A percentile compares a stretch with the other conserved stretches of the same genome.
Evolutionary conservation across 306 rosid species (phyloP).

Genomic region (Dryas drummondii): DNA sequence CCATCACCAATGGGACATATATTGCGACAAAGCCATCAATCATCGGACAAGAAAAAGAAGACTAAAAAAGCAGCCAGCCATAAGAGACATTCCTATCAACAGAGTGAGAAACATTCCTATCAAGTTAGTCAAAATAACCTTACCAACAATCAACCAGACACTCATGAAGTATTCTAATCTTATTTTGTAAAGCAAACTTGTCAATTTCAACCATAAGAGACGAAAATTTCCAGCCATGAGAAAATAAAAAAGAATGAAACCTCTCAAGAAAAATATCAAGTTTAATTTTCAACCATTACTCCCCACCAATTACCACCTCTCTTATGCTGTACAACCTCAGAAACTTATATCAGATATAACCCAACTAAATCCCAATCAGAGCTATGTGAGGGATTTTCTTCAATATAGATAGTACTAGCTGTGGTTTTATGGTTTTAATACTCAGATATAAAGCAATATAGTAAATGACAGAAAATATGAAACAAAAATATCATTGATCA

Average conservation of each 20-base stretch:
- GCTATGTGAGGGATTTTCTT: conserved; percentile 39
- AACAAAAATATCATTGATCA: conserved; percentile 30
- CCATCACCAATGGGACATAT: conserved; percentile 30
- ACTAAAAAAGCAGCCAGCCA: background rate
- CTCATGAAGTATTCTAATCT: background rate
- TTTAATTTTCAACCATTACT: too few species aligned
- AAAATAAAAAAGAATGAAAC: conserved; percentile 3
- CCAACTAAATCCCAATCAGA: conserved; percentile 40
- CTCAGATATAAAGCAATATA: conserved; percentile 25
- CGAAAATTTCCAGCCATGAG: background rate
- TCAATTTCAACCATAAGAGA: too few species aligned
- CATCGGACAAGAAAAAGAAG: conserved; percentile 8
- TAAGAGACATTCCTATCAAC: background rate
- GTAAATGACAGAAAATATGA: conserved; percentile 16
- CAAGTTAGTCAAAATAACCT: background rate
- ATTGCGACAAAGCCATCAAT: conserved; percentile 20
- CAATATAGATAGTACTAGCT: conserved; percentile 22
- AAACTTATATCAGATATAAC: conserved; percentile 27
- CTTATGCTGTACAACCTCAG: conserved; percentile 58
- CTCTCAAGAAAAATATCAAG: conserved; percentile 13
- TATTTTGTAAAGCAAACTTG: background rate
- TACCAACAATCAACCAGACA: background rate
- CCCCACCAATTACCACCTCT: background rate
- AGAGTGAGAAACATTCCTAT: conserved; percentile 22
- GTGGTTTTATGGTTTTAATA: conserved; percentile 21